Conservation (phyloP, 2,329 filamentous ascomycete species). For the Sporothrix protearum region DNA sequence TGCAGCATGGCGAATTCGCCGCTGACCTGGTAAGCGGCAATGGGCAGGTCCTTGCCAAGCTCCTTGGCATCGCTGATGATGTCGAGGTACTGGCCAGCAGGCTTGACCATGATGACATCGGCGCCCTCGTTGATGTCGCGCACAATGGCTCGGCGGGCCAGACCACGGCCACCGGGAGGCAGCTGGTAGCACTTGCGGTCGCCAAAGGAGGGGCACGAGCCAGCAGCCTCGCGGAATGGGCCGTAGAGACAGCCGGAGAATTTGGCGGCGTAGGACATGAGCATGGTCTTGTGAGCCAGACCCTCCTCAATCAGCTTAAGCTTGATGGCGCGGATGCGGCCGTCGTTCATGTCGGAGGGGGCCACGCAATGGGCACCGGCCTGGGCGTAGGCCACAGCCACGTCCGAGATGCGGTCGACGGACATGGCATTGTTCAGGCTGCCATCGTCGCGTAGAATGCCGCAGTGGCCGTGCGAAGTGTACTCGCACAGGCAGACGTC, state of each 20-base stretch:
- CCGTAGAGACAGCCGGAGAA: conserved; percentile 96
- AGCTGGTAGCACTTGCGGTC: conserved; percentile 97
- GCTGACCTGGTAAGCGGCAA: conserved; percentile 95
- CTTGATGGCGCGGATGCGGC: conserved; percentile 95
- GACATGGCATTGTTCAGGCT: conserved; percentile 89
- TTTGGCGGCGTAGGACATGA: conserved; percentile 98
- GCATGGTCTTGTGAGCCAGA: conserved; percentile 81
- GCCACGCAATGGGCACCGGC: conserved; percentile 96
- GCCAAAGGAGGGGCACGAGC: conserved; percentile 84
- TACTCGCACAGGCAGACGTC: conserved; percentile 99
- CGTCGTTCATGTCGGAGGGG: conserved; percentile 98
- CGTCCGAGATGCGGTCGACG: conserved; percentile 90
- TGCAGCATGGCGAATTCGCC: conserved; percentile 99
- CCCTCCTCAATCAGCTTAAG: conserved; percentile 94
- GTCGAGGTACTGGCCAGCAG: conserved; percentile 90
- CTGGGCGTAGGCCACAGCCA: conserved; percentile 95
- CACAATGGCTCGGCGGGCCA: conserved; percentile 84
- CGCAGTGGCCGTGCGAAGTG: conserved; percentile 95
- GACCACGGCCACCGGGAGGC: conserved; percentile 83
- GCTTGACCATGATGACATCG: conserved; percentile 99
- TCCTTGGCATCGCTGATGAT: conserved; percentile 98
- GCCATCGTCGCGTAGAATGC: conserved; percentile 89
- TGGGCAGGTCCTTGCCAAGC: conserved; percentile 81
- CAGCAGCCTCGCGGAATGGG: conserved; percentile 93
- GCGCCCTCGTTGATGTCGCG: conserved; percentile 91